A percentile compares a stretch with the other conserved stretches of the same genome.
Evolutionary conservation across 83 land plant genomes (phyloP).

Genomic region (Larix sibirica): DNA sequence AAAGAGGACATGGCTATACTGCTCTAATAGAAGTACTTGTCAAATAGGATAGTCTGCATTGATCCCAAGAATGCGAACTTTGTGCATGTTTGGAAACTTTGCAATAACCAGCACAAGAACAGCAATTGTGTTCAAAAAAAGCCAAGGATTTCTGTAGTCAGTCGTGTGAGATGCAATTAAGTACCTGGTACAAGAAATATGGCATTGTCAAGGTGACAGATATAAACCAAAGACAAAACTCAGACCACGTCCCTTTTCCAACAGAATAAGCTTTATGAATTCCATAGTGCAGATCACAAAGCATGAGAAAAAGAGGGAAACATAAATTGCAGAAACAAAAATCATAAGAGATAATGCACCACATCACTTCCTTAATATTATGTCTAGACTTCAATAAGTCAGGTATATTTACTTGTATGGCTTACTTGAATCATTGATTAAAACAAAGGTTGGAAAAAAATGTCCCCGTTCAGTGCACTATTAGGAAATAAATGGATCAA

Average conservation of each 20-base stretch:
- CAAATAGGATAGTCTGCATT: constrained; percentile 38
- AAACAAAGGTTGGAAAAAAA: neutral
- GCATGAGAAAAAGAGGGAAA: neutral
- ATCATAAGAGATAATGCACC: neutral
- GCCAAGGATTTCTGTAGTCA: constrained; percentile 38
- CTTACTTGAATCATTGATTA: neutral
- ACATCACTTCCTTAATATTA: neutral
- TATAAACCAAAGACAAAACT: neutral
- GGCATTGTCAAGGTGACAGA: neutral
- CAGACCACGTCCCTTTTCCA: neutral
- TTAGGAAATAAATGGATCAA: neutral
- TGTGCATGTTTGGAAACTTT: constrained; percentile 51
- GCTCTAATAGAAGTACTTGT: neutral
- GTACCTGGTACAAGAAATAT: constrained; percentile 24
- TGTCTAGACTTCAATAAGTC: neutral
- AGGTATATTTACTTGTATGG: neutral
- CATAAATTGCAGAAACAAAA: neutral
- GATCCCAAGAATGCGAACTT: constrained; percentile 47
- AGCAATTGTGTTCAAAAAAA: constrained; percentile 40
- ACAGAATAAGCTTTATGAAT: neutral
- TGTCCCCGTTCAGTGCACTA: neutral
- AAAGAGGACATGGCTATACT: neutral
- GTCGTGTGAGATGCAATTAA: constrained; percentile 53
- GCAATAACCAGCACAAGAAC: constrained; percentile 49
- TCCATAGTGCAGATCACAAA: neutral